phyloP scores from a whole-genome alignment of 2,329 filamentous ascomycete species.

The Fusarium lyarnte region DNA sequence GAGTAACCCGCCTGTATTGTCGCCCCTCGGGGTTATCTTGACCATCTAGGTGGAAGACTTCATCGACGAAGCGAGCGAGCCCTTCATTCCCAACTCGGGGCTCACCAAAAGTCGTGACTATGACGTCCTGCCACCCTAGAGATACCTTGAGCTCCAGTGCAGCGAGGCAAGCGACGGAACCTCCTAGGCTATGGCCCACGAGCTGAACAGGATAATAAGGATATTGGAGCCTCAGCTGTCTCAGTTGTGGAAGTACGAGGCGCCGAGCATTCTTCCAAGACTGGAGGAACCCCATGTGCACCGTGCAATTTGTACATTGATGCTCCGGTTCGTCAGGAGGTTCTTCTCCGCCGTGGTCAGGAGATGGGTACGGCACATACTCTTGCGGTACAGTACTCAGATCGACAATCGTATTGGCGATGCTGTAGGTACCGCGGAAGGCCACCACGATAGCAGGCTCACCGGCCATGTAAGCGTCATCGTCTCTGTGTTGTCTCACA shows the following conservation, averaged over 20 bases:
- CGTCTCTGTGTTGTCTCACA: slow-evolving; percentile 28
- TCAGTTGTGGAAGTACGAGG: slow-evolving; percentile 74
- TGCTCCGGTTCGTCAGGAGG: slow-evolving; percentile 53
- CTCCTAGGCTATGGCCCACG: slow-evolving; percentile 91
- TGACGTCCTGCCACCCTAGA: slow-evolving; percentile 77
- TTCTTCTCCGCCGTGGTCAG: slow-evolving; percentile 53
- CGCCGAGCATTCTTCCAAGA: slow-evolving; percentile 83
- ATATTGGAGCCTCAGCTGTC: slow-evolving; percentile 66
- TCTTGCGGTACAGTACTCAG: slow-evolving; percentile 88
- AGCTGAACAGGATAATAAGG: slow-evolving; percentile 79
- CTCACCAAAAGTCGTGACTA: slow-evolving; percentile 92
- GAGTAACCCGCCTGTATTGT: slow-evolving; percentile 81
- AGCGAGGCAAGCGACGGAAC: slow-evolving; percentile 89
- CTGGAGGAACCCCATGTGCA: slow-evolving; percentile 88
- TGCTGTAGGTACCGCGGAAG: slow-evolving; percentile 93
- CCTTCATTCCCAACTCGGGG: slow-evolving; percentile 72
- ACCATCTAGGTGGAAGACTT: slow-evolving; percentile 57
- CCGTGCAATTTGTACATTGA: slow-evolving; percentile 85
- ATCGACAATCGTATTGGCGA: slow-evolving; percentile 91
- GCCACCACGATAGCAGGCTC: slow-evolving; percentile 75
- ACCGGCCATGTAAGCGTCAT: slow-evolving; percentile 7
- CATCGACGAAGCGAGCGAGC: slow-evolving; percentile 65
- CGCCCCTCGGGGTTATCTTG: slow-evolving; percentile 47
- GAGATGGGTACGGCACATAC: slow-evolving; percentile 85
- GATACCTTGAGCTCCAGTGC: slow-evolving; percentile 79